A percentile compares a stretch with the other conserved stretches of the same genome.
phyloP scores from a whole-genome alignment of 1,284 basidiomycete genomes.

The Ganoderma leucocontextum region DNA sequence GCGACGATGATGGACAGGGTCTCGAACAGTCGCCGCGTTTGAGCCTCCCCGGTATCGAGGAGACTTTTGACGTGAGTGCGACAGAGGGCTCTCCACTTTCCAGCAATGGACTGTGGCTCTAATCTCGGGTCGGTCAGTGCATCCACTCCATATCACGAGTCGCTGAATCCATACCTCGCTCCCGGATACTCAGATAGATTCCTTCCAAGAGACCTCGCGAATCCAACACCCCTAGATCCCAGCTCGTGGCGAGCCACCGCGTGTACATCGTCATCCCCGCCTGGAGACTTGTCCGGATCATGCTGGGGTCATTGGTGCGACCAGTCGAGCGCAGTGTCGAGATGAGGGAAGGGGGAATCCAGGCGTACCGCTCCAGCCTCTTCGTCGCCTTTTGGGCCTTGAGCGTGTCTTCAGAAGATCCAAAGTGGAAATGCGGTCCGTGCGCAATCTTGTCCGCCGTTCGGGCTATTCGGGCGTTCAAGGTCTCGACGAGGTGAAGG shows the following conservation, averaged over 20 bases:
- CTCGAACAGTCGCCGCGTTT: conserved; percentile 43
- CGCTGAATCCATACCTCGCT: conserved; percentile 48
- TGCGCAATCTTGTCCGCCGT: conserved; percentile 57
- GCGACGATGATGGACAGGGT: conserved; percentile 45
- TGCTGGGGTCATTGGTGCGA: conserved; percentile 39
- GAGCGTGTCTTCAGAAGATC: background rate
- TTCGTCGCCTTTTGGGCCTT: conserved; percentile 13
- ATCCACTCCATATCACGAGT: background rate
- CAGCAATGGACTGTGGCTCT: conserved; percentile 61
- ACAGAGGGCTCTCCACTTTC: conserved; percentile 61
- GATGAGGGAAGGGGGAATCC: conserved; percentile 31
- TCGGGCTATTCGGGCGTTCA: conserved; percentile 61
- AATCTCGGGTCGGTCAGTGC: background rate
- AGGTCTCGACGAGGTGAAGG: conserved; percentile 50
- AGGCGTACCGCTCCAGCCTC: conserved; percentile 16
- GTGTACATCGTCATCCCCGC: conserved; percentile 53
- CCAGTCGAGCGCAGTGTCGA: conserved; percentile 47
- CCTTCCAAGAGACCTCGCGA: conserved; percentile 50
- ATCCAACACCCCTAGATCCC: conserved; percentile 54
- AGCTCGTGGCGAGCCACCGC: conserved; percentile 57
- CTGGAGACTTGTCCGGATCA: conserved; percentile 44
- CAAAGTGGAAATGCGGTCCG: conserved; percentile 19
- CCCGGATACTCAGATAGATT: conserved; percentile 56
- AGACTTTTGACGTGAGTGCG: conserved; percentile 52
- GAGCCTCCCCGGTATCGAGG: conserved; percentile 41